Base-by-base conservation (phyloP, 768 basidiomycete genomes). In the Lactarius sp. region DNA sequence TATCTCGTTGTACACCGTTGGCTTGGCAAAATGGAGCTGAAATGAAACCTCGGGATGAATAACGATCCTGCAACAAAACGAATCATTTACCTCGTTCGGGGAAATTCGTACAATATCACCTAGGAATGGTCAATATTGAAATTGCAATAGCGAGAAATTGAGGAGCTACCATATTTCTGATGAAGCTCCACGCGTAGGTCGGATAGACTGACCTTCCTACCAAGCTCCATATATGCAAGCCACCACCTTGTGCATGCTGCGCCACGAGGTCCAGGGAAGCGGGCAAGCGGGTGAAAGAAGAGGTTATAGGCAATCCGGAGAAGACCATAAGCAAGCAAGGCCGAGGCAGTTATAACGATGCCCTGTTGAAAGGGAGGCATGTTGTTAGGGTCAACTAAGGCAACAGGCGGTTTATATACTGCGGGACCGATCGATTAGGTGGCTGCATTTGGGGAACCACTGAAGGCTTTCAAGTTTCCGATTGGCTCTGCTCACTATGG, bases 211-310 rank as follows among this genome's bases (percentile, higher is more conserved):
- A 65, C 39, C 1, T 49, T 49, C 50, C 13, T 65, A 12, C 36
- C 52, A 13, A 62, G 33, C 5, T 65, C 54, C 54, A 56, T 61
- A 42, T 65, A 65, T 13, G 64, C 64, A n/a, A 65, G 64, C 64
- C 64, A 65, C 50, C 22, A 22, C 3, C 49, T 65, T 20, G 64
- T 61, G 37, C 64, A 65, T 34, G 64, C 64, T 1, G 64, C 64
- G 12, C 60, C 54, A 5, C 64, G 64, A 6, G 64, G 64, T 18
- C 64, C 64, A 10, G 64, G 64, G 49, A 65, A 65, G 27, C 14
- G 49, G 7, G 64, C 34, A 34, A 65, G 64, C 4, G 64, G 64
- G 27, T 65, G 64, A 18, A 65, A 37, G 36, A 37, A 37, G 36
- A 37, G 6, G 10, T 37, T 37, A 37, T 37, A 37, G 36, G 27